A percentile compares a stretch with the other conserved stretches of the same genome.
phyloP scores from a whole-genome alignment of 176 grass and related monocot species.

The Alopecurus myosuroides region DNA sequence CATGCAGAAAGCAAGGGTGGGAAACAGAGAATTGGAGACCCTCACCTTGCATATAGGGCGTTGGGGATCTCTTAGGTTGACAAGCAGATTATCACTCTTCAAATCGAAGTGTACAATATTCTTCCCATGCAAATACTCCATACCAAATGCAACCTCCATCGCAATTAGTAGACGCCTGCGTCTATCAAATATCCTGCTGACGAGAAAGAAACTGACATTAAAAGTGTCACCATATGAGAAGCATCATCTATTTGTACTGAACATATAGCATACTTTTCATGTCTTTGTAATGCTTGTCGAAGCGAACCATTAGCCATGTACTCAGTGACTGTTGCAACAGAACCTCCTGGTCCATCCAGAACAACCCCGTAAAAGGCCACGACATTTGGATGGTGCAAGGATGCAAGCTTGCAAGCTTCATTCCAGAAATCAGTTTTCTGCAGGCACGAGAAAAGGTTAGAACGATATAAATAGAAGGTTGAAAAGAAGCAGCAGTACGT shows the following conservation, averaged over 20 bases:
- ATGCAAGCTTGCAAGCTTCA: slow-evolving; percentile 82
- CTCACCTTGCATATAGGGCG: slow-evolving; percentile 97
- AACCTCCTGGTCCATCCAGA: slow-evolving; percentile 76
- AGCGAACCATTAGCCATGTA: slow-evolving; percentile 99
- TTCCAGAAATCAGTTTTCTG: slow-evolving; percentile 95
- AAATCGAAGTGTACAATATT: slow-evolving; percentile 98
- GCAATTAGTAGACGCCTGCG: slow-evolving; percentile 74
- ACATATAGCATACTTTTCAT: slow-evolving; percentile 70
- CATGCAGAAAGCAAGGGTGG: not conserved
- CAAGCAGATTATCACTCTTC: slow-evolving; percentile 98
- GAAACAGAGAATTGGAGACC: not conserved
- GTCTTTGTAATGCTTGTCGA: slow-evolving; percentile 85
- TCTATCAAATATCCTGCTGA: slow-evolving; percentile 69
- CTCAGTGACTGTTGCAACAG: slow-evolving; percentile 94
- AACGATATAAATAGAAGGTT: not conserved
- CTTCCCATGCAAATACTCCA: slow-evolving; percentile 98
- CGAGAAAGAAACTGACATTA: slow-evolving; percentile 39
- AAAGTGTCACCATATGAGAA: slow-evolving; percentile 1
- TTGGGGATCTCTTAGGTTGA: slow-evolving; percentile 90
- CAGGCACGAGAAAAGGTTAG: slow-evolving; percentile 16
- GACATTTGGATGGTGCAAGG: slow-evolving; percentile 97
- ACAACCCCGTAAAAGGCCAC: slow-evolving; percentile 98
- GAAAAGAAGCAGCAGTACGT: not conserved
- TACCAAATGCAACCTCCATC: slow-evolving; percentile 99
- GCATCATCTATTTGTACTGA: slow-evolving; percentile 4